Evolutionary conservation across 2,329 filamentous ascomycete genomes (phyloP), one percentile per base, ranked within the genome.

Genomic region (Aspergillus sp.): DNA sequence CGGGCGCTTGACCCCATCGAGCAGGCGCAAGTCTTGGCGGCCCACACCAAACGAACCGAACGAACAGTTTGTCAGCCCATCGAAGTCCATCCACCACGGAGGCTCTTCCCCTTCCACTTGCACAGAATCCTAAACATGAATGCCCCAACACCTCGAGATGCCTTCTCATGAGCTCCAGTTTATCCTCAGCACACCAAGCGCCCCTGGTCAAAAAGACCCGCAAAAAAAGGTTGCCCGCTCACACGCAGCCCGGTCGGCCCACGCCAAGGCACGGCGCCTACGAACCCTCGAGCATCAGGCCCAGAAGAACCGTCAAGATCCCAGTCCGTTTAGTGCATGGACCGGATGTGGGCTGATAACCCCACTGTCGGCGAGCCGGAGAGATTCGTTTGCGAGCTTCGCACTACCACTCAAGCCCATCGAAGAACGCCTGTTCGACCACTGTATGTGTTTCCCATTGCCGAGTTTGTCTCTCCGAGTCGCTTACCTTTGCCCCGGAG

Each of bases 241-340:
- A n/a, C 67, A 69, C 28, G 67, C 66, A 2, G 67, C 67, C 41
- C 67, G 67, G 38, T 53, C 64, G 6, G 52, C 64, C 22, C 67
- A 69, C 22, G 67, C 67, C 48, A 63, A 60, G 52, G 54, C 25
- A 46, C 19, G 67, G 34, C 67, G 64, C 17, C 56, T 60, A 11
- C 64, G 67, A 22, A 69, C 59, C 13, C 46, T 61, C n/a, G 59
- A 67, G 56, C 67, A 69, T 41, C 67, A 69, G 53, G 61, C 66
- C 25, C 64, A 65, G 45, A 65, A 28, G 25, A 28, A 28, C 4
- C 25, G 25, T 28, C 4, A 65, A 46, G 30, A 11, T 50, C 22
- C 7, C 30, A 6, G 15, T 2, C 7, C 1, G 9, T 9, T n/a
- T 17, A 17, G 28, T 5, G 7, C 1, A 1, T 1, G 3, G 0